Evolutionary conservation across 768 basidiomycete genomes (phyloP).

Genomic region (Hericium erinaceus): DNA sequence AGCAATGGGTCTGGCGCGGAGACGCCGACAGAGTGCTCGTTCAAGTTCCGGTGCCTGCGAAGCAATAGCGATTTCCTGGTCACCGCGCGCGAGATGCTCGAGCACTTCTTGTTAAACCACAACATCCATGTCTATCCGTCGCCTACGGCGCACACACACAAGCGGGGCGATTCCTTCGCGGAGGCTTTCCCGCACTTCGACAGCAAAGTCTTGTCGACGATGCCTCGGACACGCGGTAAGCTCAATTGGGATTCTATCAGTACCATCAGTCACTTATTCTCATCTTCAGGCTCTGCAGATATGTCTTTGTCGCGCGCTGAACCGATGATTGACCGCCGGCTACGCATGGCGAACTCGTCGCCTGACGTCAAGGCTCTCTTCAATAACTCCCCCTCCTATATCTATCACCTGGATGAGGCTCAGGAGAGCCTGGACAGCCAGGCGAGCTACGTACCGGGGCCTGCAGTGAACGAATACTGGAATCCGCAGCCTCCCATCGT

Average conservation of each 20-base stretch:
- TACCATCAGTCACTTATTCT: conserved; percentile 10
- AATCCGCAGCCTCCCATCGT: conserved; percentile 70
- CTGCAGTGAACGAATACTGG: conserved; percentile 58
- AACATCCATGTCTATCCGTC: conserved; percentile 79
- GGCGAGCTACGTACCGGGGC: conserved; percentile 44
- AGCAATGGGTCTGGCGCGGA: conserved; percentile 46
- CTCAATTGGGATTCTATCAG: conserved; percentile 3
- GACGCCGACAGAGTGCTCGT: conserved; percentile 68
- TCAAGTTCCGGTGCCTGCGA: conserved; percentile 93
- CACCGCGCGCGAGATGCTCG: conserved; percentile 85
- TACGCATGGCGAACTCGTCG: conserved; percentile 81
- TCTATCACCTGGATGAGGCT: conserved; percentile 70
- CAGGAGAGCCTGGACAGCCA: conserved; percentile 46
- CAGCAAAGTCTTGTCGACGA: conserved; percentile 81
- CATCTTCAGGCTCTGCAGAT: conserved; percentile 61
- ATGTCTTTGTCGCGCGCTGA: conserved; percentile 65
- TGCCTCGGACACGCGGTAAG: conserved; percentile 51
- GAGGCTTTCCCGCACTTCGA: conserved; percentile 97
- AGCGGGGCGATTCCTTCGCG: conserved; percentile 85
- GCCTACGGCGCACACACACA: conserved; percentile 69
- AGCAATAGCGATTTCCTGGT: conserved; percentile 91
- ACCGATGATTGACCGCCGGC: conserved; percentile 60
- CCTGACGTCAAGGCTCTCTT: conserved; percentile 95
- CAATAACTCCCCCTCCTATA: conserved; percentile 71
- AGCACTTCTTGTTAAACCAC: conserved; percentile 80